These are phyloP conservation scores for Ilex paraguariensis DNA, from an alignment of 305 asterid genomes.

Conservation along the genomic window DNA sequence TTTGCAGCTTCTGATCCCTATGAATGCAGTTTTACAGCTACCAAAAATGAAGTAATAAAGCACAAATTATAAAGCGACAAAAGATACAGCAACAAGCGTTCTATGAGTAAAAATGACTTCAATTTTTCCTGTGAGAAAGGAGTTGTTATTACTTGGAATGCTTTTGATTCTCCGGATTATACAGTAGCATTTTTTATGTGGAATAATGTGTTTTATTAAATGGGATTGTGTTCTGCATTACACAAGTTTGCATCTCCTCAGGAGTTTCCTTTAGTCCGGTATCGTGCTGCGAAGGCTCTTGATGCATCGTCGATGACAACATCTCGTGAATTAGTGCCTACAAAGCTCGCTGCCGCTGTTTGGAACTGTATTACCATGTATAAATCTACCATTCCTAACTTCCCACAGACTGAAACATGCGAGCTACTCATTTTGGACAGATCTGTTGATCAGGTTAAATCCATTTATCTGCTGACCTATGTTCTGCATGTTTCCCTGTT, in stretches of 20 bases:
- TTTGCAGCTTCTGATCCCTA: too few relatives aligned
- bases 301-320: slow-evolving; percentile 31
- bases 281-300: slow-evolving; percentile 55
- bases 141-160: too few relatives aligned
- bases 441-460: slow-evolving; percentile 81
- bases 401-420: slow-evolving; percentile 85
- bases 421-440: slow-evolving; percentile 92
- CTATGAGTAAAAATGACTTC: too few relatives aligned
- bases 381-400: slow-evolving; percentile 70
- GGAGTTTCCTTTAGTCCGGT: slow-evolving; percentile 92
- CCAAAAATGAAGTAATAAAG: too few relatives aligned
- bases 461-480: slow-evolving; percentile 5
- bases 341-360: slow-evolving; percentile 75
- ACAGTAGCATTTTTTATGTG: too few relatives aligned
- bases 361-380: slow-evolving; percentile 67
- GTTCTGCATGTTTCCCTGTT: slow-evolving; percentile 2
- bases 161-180: too few relatives aligned
- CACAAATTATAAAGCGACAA: too few relatives aligned
- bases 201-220: too few relatives aligned
- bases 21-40: too few relatives aligned
- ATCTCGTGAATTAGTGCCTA: slow-evolving; percentile 62
- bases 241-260: slow-evolving; percentile 32
- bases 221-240: too few relatives aligned
- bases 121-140: too few relatives aligned
- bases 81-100: too few relatives aligned